A percentile compares a stretch with the other conserved stretches of the same genome.
Conservation (phyloP, 345 rosid genomes). For the Boechera stricta region DNA sequence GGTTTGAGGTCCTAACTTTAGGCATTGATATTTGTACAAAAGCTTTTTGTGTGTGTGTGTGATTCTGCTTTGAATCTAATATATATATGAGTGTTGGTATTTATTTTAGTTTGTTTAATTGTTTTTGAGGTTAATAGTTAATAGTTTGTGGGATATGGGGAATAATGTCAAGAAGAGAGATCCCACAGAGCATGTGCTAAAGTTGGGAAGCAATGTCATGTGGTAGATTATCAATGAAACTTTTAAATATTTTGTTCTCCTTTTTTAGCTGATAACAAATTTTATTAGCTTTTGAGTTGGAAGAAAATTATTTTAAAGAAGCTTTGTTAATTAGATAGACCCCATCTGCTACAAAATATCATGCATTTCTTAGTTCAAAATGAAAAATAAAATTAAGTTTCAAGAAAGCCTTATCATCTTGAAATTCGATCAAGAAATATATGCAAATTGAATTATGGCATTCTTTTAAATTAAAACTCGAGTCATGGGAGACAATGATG, state of each 20-base stretch:
- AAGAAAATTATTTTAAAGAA: conserved; percentile 18
- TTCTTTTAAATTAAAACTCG: neutral
- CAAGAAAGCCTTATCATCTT: too few relatives aligned
- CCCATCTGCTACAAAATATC: conserved; percentile 27
- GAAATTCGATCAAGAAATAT: neutral
- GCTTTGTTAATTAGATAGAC: conserved; percentile 9
- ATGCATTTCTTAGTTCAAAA: neutral
- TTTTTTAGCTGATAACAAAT: conserved; percentile 6
- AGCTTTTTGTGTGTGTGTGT: conserved; percentile 21
- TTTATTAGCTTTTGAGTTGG: conserved; percentile 30
- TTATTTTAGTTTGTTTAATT: conserved; percentile 20
- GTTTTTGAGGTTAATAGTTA: conserved; percentile 22
- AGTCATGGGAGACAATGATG: conserved; percentile 24
- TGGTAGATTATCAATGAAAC: conserved; percentile 31
- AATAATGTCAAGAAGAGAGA: conserved; percentile 37
- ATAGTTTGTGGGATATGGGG: conserved; percentile 34
- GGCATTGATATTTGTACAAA: conserved; percentile 38
- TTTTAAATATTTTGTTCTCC: conserved; percentile 23
- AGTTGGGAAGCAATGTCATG: conserved; percentile 36
- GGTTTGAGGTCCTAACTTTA: conserved; percentile 46
- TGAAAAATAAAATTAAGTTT: too few relatives aligned
- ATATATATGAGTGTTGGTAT: conserved; percentile 17
- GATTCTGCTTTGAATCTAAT: conserved; percentile 30
- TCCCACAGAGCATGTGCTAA: conserved; percentile 42
- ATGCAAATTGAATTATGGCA: conserved; percentile 20